phyloP scores from a whole-genome alignment of 1,139 yeast genomes.

The Pichia sp. region DNA sequence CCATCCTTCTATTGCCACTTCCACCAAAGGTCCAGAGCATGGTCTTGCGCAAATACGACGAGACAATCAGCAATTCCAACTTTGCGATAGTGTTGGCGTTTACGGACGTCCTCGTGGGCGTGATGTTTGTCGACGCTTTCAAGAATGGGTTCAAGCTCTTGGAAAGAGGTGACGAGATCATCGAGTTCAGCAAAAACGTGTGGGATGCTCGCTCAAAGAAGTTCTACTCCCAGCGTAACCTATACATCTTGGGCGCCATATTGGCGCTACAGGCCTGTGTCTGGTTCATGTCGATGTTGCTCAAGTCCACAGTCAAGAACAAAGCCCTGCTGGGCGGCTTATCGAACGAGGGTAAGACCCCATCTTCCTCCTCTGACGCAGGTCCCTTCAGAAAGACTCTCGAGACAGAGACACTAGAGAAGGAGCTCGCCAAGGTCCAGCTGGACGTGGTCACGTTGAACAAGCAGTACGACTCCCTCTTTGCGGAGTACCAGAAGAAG shows the following conservation, averaged over 20 bases:
- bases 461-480: slow-evolving; percentile 52
- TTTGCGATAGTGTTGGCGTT: slow-evolving; percentile 48
- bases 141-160: slow-evolving; percentile 28
- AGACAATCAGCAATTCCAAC: slow-evolving; percentile 38
- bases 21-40: slow-evolving; percentile 51
- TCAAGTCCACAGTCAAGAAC: slow-evolving; percentile 55
- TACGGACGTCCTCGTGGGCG: slow-evolving; percentile 39
- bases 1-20: slow-evolving; percentile 56
- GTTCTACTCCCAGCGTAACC: slow-evolving; percentile 66
- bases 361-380: slow-evolving; percentile 1
- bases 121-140: slow-evolving; percentile 51
- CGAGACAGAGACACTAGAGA: background rate
- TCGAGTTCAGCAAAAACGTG: slow-evolving; percentile 16
- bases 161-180: slow-evolving; percentile 8
- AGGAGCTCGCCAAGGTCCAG: slow-evolving; percentile 44
- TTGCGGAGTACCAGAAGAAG: slow-evolving; percentile 47
- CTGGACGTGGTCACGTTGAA: slow-evolving; percentile 47
- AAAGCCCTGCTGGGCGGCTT: slow-evolving; percentile 39
- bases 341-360: slow-evolving; percentile 19
- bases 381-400: slow-evolving; percentile 21
- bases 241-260: slow-evolving; percentile 68
- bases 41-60: slow-evolving; percentile 39
- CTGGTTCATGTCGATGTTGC: slow-evolving; percentile 51
- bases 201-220: slow-evolving; percentile 35
- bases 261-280: slow-evolving; percentile 57